Base-by-base conservation (phyloP, 179 eudicot species). In the Heliamphora pulchella region DNA sequence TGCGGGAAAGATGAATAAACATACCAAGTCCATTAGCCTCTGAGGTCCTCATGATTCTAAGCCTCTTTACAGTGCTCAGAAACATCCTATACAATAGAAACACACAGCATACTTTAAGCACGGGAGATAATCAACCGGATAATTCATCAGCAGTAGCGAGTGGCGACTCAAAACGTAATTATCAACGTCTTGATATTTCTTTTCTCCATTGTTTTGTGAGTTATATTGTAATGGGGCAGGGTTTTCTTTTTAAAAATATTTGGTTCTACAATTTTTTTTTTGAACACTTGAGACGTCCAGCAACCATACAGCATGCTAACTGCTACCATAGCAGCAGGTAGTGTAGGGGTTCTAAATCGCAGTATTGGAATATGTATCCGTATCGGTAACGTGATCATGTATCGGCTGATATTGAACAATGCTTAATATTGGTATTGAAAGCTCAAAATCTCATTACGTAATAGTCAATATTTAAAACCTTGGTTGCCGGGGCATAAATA, bases 11-110 rank as follows among this genome's bases (percentile, higher is more conserved):
- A 44, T 2, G 15, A 1, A 10, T 8, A 14, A 43, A 71, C 83
- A 61, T 90, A 96, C 97, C 89, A 14, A 96, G 94, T 80, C 98
- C 98, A 68, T 87, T 94, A 18, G 99, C 98, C 70, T 96, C 98
- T 1, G 94, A 89, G 46, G 90, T 91, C 85, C 90, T 94, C 99
- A 94, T 94, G 86, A 96, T 94, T 83, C 92, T 87, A 71, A 96
- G 95, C 85, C 94, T 87, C 87, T 89, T 91, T 82, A 89, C 97
- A 1, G 92, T 86, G 86, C 80, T 76, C 69, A 87, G 79, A 82
- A 96, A 94, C 98, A 96, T 92, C 87, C 98, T 96, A 80, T 50
- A 78, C 13, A n/a, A 39, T 67, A 68, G 8, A 75, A 70, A 76
- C 50, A 75, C 14, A 6, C 44, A 10, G 31, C 53, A 22, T 22